Base-by-base conservation (phyloP, 2,329 filamentous ascomycete genomes). In the Rutstroemia sp. region DNA sequence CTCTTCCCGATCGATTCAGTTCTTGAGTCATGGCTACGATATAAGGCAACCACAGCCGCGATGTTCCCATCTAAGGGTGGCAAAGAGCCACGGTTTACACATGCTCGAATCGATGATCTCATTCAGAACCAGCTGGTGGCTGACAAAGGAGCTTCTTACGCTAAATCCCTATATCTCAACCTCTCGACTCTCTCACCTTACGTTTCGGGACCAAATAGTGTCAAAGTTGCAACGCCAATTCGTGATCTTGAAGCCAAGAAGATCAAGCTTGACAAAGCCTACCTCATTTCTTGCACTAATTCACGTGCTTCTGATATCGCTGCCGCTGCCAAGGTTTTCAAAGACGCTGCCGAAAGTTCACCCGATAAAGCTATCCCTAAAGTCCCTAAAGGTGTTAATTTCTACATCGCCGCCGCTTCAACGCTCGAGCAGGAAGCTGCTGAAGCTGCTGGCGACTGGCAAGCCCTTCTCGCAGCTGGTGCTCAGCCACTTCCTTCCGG, bases 351-450 rank as follows among this genome's bases (percentile, higher is more conserved):
- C 0, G 70, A 73, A 52, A 75, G 75, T 48, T 80, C 82, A 55
- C 76, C 76, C 23, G 87, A 84, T 14, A 75, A 78, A 55, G 73
- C 82, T 5, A 79, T 45, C 23, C 50, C 89, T 19, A 89, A 87
- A 73, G 79, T 96, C 57, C 84, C 88, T 0, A 75, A 81, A 0
- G 83, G 86, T 27, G 91, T 96, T 42, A 79, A 91, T 56, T 85
- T 96, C 67, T 96, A 96, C 72, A 88, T 97, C 60, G 88, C 92
- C 0, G 91, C 92, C 0, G 92, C 92, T 0, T 96, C 92, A 0
- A 67, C 82, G 0, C 76, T 81, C 0, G 92, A 96, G 70, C 91
- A 96, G 70, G 71, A 81, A 57, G 77, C 80, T 0, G 88, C 92
- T 0, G 89, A 96, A 71, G 86, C 86, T 55, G 77, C 81, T 0